phyloP scores from a whole-genome alignment of 2,329 filamentous ascomycete genomes.

The Exophiala aquamarina region DNA sequence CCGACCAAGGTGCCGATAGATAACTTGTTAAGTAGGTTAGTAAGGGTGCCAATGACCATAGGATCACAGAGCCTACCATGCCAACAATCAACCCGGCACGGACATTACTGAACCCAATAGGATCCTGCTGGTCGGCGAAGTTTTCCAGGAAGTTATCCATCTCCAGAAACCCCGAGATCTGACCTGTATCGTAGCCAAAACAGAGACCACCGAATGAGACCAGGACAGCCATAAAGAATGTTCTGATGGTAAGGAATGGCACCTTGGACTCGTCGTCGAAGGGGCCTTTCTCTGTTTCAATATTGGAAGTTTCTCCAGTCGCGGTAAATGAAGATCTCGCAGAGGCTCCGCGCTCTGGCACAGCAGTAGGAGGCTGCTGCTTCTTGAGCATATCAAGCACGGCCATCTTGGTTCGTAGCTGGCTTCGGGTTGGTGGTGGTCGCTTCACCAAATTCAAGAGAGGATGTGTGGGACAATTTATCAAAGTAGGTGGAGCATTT shows the following conservation, averaged over 20 bases:
- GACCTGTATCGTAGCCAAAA: slow-evolving; percentile 47
- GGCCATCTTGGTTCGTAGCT: no score
- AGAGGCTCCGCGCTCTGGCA: slow-evolving; percentile 10
- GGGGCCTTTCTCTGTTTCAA: slow-evolving; percentile 20
- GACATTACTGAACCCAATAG: slow-evolving; percentile 42
- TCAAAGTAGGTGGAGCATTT: no score
- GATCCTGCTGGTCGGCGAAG: slow-evolving; percentile 38
- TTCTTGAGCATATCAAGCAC: slow-evolving; percentile 11
- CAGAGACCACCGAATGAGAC: slow-evolving; percentile 51
- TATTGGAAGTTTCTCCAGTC: slow-evolving; percentile 11
- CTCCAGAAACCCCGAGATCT: slow-evolving; percentile 45
- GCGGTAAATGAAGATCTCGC: slow-evolving; percentile 9
- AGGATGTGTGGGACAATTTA: no score
- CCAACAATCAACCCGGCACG: slow-evolving; percentile 44
- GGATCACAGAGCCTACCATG: slow-evolving; percentile 32
- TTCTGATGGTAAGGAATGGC: slow-evolving; percentile 43
- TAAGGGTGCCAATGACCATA: not conserved
- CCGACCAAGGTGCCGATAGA: slow-evolving; percentile 45
- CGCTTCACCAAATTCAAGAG: no score
- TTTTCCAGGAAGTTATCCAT: slow-evolving; percentile 47
- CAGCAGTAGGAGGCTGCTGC: slow-evolving; percentile 3
- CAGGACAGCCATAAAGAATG: slow-evolving; percentile 44
- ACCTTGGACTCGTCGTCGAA: slow-evolving; percentile 42
- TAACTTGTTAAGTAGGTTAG: slow-evolving; percentile 30
- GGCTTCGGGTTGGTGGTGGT: no score